A percentile compares a stretch with the other conserved stretches of the same genome.
These are phyloP conservation scores for Steccherinum ochraceum DNA, from an alignment of 768 basidiomycete genomes.

Conservation along the genomic window DNA sequence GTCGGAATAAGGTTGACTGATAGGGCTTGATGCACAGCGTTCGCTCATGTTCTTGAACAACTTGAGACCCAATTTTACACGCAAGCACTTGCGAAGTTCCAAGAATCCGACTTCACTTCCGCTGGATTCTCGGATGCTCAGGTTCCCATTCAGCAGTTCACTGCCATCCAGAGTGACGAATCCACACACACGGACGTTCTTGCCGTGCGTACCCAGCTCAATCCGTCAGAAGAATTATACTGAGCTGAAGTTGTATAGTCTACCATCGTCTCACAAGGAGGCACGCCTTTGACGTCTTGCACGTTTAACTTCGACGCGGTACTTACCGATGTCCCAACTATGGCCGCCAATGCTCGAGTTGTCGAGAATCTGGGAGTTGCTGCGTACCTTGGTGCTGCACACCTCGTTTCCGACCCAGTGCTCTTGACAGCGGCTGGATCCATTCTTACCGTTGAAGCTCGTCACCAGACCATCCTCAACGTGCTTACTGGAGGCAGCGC, in stretches of 20 bases:
- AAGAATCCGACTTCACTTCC: constrained; percentile 49
- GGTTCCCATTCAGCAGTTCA: constrained; percentile 56
- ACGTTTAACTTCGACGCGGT: constrained; percentile 61
- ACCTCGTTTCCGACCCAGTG: constrained; percentile 52
- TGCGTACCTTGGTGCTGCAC: constrained; percentile 72
- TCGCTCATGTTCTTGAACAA: constrained; percentile 70
- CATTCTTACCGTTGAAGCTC: constrained; percentile 77
- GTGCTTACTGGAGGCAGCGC: constrained; percentile 53
- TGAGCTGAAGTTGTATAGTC: constrained; percentile 22
- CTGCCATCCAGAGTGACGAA: constrained; percentile 56
- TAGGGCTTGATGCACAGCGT: constrained; percentile 44
- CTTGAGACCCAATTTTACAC: constrained; percentile 66
- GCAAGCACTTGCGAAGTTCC: constrained; percentile 61
- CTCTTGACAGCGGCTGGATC: constrained; percentile 62
- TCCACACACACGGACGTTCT: constrained; percentile 50
- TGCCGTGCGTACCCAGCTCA: constrained; percentile 29
- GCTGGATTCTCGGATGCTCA: constrained; percentile 59
- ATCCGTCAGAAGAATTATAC: background rate
- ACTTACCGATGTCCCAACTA: constrained; percentile 59
- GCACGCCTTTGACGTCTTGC: constrained; percentile 48
- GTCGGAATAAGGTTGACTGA: background rate
- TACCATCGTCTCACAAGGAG: constrained; percentile 49
- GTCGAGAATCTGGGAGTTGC: constrained; percentile 73
- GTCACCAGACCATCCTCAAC: constrained; percentile 77
- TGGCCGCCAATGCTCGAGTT: constrained; percentile 65